Evolutionary conservation across 192 early-diverging fungal species (phyloP), one percentile per base, ranked within the genome.

Genomic region (Chytriomyces sp.): DNA sequence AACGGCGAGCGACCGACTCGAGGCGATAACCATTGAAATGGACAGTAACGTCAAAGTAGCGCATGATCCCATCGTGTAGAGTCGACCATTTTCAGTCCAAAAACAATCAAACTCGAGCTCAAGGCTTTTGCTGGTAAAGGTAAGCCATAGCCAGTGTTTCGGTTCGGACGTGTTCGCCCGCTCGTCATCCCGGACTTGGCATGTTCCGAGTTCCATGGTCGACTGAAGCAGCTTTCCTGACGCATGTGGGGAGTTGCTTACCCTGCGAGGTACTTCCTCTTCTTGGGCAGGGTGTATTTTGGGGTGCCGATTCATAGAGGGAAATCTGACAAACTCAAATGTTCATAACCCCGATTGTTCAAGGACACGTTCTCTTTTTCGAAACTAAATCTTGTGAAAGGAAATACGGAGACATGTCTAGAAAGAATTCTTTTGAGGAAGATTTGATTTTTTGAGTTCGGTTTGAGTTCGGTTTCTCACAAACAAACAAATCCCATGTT

Each of bases 201-300:
- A 7, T 14, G 63, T 28, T 54, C 44, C 52, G 5, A 68, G 26
- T 37, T 33, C 19, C 2, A 55, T 52, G 6, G 65, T 54, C 3
- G 65, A 52, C 30, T 68, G 28, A 17, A 68, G 41, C 17, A 68
- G 65, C 25, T 33, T 6, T 55, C 28, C 52, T 10, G 65, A 68
- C 32, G 17, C 52, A 34, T 34, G 19, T 4, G 65, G 55, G 10
- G 32, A 44, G 6, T 44, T n/a, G 26, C 65, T 68, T 4, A 34
- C 25, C 34, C 44, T n/a, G n/a, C n/a, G n/a, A n/a, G n/a, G n/a
- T n/a, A n/a, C n/a, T n/a, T n/a, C n/a, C n/a, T n/a, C n/a, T n/a
- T n/a, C n/a, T n/a, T 64, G 63, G 39, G 63, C 17, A 26, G 65
- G 65, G 26, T 68, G 65, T 5, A 68, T 49, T 55, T 31, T 40